Conservation (phyloP, 495 filamentous ascomycete genomes). For the Aspergillus funiculosus region DNA sequence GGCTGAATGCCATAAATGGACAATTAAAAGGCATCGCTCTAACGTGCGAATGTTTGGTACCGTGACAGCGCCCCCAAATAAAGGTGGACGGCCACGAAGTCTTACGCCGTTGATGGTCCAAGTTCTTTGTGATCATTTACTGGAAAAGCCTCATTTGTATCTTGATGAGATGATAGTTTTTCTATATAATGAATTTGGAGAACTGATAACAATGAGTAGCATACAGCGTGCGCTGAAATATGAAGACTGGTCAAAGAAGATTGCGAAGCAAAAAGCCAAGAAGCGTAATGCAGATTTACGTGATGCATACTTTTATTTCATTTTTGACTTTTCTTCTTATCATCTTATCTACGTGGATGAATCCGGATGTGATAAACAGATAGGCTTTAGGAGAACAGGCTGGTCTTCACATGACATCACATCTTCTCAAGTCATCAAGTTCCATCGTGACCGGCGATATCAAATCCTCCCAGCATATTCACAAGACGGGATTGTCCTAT, state of each 20-base stretch:
- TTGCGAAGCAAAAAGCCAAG: conserved; percentile 5
- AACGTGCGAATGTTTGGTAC: conserved; percentile 27
- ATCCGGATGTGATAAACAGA: conserved; percentile 29
- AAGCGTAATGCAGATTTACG: conserved; percentile 27
- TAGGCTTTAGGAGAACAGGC: conserved; percentile 25
- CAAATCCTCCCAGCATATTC: conserved; percentile 39
- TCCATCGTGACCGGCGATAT: conserved; percentile 27
- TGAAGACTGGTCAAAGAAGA: conserved; percentile 17
- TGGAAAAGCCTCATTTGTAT: conserved; percentile 20
- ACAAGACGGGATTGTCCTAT: conserved; percentile 33
- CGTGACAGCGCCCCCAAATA: conserved; percentile 18
- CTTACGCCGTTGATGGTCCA: conserved; percentile 24
- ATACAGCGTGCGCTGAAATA: not conserved
- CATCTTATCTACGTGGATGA: conserved; percentile 33
- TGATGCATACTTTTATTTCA: conserved; percentile 29
- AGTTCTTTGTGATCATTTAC: conserved; percentile 17
- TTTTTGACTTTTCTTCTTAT: conserved; percentile 28
- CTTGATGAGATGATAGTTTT: conserved; percentile 22
- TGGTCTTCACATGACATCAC: conserved; percentile 30
- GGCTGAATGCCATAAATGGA: not conserved
- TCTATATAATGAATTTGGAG: conserved; percentile 19
- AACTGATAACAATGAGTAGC: not conserved
- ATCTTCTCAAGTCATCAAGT: conserved; percentile 29
- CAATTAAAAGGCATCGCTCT: conserved; percentile 2
- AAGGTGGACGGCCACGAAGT: conserved; percentile 9